phyloP scores from a whole-genome alignment of 352 stramenopile genomes.

The Vaucheria bursata region DNA sequence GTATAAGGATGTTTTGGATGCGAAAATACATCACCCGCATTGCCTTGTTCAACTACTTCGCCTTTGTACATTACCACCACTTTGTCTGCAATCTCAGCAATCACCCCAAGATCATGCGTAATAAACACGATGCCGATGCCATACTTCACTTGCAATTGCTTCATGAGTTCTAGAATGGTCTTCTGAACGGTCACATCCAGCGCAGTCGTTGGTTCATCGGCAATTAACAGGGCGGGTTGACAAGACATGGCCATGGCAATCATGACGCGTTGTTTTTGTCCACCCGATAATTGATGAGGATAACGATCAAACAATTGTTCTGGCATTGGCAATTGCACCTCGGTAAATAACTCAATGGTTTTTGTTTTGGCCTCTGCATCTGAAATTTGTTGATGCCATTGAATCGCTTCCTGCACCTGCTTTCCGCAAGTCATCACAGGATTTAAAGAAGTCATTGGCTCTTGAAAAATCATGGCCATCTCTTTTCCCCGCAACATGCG shows the following conservation, averaged over 20 bases:
- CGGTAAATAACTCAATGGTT: not conserved
- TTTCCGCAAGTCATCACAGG: not conserved
- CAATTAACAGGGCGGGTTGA: not conserved
- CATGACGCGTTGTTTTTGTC: not conserved
- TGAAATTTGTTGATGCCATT: not conserved
- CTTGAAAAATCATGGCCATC: not conserved
- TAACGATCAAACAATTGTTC: not conserved
- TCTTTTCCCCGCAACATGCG: not conserved
- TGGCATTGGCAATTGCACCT: not conserved
- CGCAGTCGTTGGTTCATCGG: not conserved
- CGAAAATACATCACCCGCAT: not conserved
- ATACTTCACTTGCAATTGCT: not conserved
- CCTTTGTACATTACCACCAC: not conserved
- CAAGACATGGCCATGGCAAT: not conserved
- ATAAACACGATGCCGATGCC: slow-evolving; percentile 1
- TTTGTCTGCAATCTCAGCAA: not conserved
- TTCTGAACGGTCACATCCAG: not conserved
- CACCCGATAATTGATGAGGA: not conserved
- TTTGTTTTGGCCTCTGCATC: not conserved
- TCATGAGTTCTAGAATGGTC: not conserved
- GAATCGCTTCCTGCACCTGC: not conserved
- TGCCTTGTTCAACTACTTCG: slow-evolving; percentile 1
- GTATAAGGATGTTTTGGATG: not conserved
- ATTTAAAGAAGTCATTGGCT: not conserved
- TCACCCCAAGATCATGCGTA: not conserved